These are phyloP conservation scores for Colletotrichum cordylinicola DNA, from an alignment of 2,329 filamentous ascomycete genomes.

Conservation along the genomic window DNA sequence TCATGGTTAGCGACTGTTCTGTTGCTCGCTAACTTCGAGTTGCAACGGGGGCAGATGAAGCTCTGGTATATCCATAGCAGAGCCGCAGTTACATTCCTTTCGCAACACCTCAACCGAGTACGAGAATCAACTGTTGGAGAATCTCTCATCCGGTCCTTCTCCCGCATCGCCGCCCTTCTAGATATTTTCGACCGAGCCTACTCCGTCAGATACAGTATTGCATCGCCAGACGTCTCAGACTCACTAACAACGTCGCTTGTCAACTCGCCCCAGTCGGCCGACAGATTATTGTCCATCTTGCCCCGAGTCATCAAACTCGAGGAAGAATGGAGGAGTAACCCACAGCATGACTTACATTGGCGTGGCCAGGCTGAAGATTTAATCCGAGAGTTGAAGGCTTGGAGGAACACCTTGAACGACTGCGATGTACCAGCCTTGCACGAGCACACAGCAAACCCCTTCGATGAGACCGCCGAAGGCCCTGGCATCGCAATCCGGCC, in stretches of 20 bases:
- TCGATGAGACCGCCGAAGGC: neutral
- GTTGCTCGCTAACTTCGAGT: neutral
- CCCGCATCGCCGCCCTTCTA: neutral
- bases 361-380: neutral
- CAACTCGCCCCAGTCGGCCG: neutral
- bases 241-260: neutral
- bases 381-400: neutral
- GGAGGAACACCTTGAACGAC: neutral
- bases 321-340: conserved; percentile 10
- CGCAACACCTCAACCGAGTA: neutral
- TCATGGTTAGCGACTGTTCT: neutral
- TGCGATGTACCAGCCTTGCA: neutral
- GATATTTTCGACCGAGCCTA: conserved; percentile 5
- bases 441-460: neutral
- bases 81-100: neutral
- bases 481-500: neutral
- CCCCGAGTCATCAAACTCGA: neutral
- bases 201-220: neutral
- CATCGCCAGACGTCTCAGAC: neutral
- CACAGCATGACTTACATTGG: conserved; percentile 1
- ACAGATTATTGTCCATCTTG: neutral
- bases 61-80: conserved; percentile 10
- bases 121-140: neutral
- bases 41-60: conserved; percentile 8
- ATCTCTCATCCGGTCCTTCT: neutral